A percentile compares a stretch with the other conserved stretches of the same genome.
Conservation (phyloP, 1,139 yeast genomes). For the Suhomyces ambrosiae region DNA sequence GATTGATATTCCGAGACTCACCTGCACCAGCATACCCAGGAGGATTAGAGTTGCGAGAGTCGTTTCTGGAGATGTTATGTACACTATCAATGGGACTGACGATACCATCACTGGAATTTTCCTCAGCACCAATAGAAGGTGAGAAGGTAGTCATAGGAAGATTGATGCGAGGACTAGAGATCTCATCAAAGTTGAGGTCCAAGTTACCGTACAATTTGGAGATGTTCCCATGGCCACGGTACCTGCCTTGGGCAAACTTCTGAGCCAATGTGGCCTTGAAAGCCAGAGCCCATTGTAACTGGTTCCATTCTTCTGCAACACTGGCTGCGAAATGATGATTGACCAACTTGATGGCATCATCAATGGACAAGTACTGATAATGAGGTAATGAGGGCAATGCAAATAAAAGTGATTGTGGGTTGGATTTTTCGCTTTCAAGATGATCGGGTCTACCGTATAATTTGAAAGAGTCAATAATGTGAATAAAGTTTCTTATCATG, state of each 20-base stretch:
- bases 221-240: constrained; percentile 39
- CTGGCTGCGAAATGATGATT: constrained; percentile 33
- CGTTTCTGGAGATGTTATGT: constrained; percentile 5
- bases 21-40: neutral
- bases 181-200: constrained; percentile 24
- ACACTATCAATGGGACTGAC: constrained; percentile 16
- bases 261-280: constrained; percentile 27
- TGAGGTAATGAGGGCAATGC: constrained; percentile 61
- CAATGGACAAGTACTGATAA: constrained; percentile 49
- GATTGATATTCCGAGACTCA: neutral
- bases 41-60: constrained; percentile 4
- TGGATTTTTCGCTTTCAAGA: constrained; percentile 48
- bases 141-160: constrained; percentile 9
- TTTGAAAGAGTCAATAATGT: constrained; percentile 54
- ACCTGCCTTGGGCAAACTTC: constrained; percentile 15
- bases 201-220: constrained; percentile 32
- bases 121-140: constrained; percentile 12
- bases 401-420: constrained; percentile 50
- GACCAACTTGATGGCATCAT: constrained; percentile 40
- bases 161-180: constrained; percentile 21
- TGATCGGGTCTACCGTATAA: constrained; percentile 58
- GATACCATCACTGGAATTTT: constrained; percentile 19
- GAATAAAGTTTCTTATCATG: constrained; percentile 56
- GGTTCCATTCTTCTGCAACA: constrained; percentile 38
- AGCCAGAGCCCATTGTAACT: constrained; percentile 41